Evolutionary conservation across 1,139 yeast genomes (phyloP), one percentile per base, ranked within the genome.

Genomic region (Blastobotrys apis): DNA sequence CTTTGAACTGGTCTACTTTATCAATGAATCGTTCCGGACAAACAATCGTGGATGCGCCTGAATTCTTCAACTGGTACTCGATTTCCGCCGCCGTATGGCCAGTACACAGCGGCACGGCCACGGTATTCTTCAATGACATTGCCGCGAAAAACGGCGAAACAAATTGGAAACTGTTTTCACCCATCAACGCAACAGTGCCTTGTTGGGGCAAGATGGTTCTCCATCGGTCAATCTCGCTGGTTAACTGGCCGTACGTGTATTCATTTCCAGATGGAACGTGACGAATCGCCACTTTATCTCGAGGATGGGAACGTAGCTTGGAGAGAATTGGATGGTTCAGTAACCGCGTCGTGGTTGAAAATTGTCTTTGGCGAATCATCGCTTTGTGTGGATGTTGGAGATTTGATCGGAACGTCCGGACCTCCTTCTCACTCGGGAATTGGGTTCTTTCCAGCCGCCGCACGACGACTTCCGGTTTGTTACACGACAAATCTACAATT

Each of bases 41-140:
- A 25, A 63, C 52, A 33, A 63, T 53, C 3, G 57, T 44, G 20
- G 55, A 43, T 26, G 65, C 62, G 33, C 56, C 54, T 8, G 66
- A 55, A 43, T 63, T 57, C 25, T 60, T 51, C 31, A 63, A 50
- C 45, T 63, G 67, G 50, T 63, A 63, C 31, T 55, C 47, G 36
- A 63, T 58, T 50, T 63, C 67, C 1, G 63, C 58, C 5, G 53
- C 48, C 3, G 67, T 63, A 46, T 63, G 67, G 37, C 61, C 62
- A 15, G 67, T 63, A 49, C 67, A 63, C 32, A 63, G 45, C 10
- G 67, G 67, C 41, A 63, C 59, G 3, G 64, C 66, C 10, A 60
- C 43, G 4, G 64, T 60, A 34, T 53, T 45, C 5, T 62, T 59
- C 13, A 63, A 45, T 21, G 64, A 52, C 45, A 63, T 40, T 3